Conservation (phyloP, 1,139 yeast species). For the Kodamaea plutei region DNA sequence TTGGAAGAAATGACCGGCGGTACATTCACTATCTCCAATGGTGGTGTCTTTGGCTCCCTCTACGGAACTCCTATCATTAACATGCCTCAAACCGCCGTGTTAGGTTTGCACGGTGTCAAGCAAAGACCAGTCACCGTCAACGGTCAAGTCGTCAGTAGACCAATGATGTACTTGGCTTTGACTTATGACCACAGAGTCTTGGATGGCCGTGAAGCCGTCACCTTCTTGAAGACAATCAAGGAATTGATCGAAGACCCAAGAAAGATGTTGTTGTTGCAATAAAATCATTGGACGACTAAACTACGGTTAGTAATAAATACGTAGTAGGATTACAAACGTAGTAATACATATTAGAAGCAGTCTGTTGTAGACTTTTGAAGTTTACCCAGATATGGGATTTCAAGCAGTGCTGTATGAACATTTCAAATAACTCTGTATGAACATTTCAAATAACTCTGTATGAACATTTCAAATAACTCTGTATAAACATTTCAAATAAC, state of each 20-base stretch:
- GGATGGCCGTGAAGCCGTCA: conserved; percentile 99
- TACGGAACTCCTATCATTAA: conserved; percentile 98
- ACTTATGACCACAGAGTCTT: conserved; percentile 97
- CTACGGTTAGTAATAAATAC: not conserved
- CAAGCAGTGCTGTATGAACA: too few relatives aligned
- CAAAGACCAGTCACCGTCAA: conserved; percentile 96
- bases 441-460: too few relatives aligned
- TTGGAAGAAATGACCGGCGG: conserved; percentile 99
- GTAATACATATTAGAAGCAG: not conserved
- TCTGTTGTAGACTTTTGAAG: not conserved
- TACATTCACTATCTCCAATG: conserved; percentile 97
- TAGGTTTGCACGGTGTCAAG: conserved; percentile 96
- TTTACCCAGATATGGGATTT: too few relatives aligned
- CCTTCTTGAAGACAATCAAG: conserved; percentile 91
- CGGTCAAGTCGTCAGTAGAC: conserved; percentile 94
- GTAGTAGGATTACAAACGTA: not conserved
- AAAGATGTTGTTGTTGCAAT: conserved; percentile 82
- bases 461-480: too few relatives aligned
- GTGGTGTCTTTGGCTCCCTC: conserved; percentile 97
- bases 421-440: too few relatives aligned
- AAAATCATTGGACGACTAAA: conserved; percentile 11
- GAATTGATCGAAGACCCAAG: conserved; percentile 98
- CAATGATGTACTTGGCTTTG: conserved; percentile 99
- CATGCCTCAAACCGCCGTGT: conserved; percentile 96
- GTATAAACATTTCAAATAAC: too few relatives aligned